Evolutionary conservation across 1,139 yeast species (phyloP).

Genomic region (Hyphopichia pseudoburtonii): DNA sequence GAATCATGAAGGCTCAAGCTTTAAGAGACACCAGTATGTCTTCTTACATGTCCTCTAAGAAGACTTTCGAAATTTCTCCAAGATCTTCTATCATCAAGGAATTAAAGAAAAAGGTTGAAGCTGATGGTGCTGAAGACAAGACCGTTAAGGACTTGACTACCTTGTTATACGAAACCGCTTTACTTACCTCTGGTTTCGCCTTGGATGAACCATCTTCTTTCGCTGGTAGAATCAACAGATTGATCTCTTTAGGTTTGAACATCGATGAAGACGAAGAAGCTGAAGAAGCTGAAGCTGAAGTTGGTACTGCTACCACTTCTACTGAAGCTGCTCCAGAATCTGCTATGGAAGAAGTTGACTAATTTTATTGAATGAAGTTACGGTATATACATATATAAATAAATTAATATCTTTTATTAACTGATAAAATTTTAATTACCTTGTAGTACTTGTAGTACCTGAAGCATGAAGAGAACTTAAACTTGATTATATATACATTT

Average conservation of each 20-base stretch:
- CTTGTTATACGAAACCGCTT: conserved; percentile 94
- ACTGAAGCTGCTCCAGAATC: conserved; percentile 78
- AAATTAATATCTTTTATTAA: too few species aligned
- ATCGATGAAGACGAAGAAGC: conserved; percentile 87
- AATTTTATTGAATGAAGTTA: conserved; percentile 23
- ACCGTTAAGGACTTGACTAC: conserved; percentile 98
- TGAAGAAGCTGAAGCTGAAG: conserved; percentile 46
- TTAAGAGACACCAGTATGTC: conserved; percentile 98
- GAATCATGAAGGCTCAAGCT: conserved; percentile 99
- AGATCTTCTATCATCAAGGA: conserved; percentile 92
- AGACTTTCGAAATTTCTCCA: conserved; percentile 98
- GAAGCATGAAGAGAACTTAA: not conserved
- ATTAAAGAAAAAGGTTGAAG: conserved; percentile 93
- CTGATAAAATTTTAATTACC: too few species aligned
- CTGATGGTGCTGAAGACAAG: conserved; percentile 97
- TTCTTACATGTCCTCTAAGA: conserved; percentile 99
- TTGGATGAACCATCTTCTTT: conserved; percentile 97
- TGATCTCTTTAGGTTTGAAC: conserved; percentile 96
- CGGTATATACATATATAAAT: conserved; percentile 3
- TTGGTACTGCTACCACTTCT: conserved; percentile 50
- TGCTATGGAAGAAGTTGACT: conserved; percentile 99
- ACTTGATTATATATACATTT: not conserved
- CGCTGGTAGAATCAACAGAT: conserved; percentile 97
- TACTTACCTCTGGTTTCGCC: conserved; percentile 97
- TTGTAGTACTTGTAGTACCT: too few species aligned